These are phyloP conservation scores for Coemansia sp. DNA, from an alignment of 192 early-diverging fungal species.

Conservation along the genomic window DNA sequence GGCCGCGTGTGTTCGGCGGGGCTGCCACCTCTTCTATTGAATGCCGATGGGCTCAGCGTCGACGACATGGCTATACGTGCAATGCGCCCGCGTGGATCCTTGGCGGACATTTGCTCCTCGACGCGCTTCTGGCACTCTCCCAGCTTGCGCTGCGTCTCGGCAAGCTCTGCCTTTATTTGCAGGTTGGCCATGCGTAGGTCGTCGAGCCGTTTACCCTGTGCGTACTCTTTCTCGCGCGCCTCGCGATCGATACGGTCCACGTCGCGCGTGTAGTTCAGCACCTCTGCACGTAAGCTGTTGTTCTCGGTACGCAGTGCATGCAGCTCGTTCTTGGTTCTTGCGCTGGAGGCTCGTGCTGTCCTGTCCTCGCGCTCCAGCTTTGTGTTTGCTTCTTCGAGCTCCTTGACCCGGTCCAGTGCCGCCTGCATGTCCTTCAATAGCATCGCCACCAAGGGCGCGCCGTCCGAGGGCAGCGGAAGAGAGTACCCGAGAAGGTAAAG, in stretches of 20 bases:
- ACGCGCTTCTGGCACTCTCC: conserved; percentile 28
- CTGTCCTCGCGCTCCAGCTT: conserved; percentile 45
- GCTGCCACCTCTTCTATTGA: neutral
- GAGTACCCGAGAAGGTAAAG: conserved; percentile 51
- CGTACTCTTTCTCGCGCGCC: conserved; percentile 25
- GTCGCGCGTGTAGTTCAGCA: conserved; percentile 35
- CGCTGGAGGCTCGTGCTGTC: conserved; percentile 15
- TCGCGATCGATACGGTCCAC: conserved; percentile 27
- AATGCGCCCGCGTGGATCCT: conserved; percentile 33
- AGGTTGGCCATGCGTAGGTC: conserved; percentile 41
- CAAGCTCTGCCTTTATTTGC: conserved; percentile 28
- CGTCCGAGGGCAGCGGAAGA: conserved; percentile 32
- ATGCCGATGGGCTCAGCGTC: neutral
- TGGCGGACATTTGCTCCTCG: conserved; percentile 14
- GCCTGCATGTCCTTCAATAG: conserved; percentile 49
- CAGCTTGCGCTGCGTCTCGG: conserved; percentile 16
- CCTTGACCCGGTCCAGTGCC: conserved; percentile 45
- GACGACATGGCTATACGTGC: conserved; percentile 17
- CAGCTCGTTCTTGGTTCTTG: conserved; percentile 20
- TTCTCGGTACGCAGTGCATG: conserved; percentile 44
- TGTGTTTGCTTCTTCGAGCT: conserved; percentile 23
- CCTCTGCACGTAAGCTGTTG: conserved; percentile 41
- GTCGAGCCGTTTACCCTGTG: conserved; percentile 18
- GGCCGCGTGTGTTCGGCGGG: conserved; percentile 2
- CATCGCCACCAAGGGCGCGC: conserved; percentile 22